These are phyloP conservation scores for Iris macrosiphon DNA, from an alignment of 106 monocot genomes.

Conservation along the genomic window DNA sequence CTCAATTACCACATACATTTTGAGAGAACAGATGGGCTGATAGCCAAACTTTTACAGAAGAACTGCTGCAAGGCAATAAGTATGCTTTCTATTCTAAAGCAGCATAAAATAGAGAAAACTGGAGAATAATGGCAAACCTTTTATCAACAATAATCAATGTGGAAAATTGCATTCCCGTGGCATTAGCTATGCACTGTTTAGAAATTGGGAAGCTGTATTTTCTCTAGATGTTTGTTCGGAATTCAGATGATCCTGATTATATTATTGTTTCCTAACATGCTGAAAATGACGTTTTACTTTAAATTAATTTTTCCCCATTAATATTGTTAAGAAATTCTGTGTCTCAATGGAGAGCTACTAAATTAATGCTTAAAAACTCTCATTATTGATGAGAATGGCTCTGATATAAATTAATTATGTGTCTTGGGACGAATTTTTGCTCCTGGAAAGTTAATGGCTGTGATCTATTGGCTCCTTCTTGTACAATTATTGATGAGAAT, in stretches of 20 bases:
- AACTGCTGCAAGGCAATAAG: not conserved
- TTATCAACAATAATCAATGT: not conserved
- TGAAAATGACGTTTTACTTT: no score
- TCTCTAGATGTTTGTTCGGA: not conserved
- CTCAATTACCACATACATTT: no score
- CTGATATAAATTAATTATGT: no score
- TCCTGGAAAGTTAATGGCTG: conserved; percentile 35
- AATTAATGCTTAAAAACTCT: no score
- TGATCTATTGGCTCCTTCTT: not conserved
- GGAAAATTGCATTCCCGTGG: not conserved
- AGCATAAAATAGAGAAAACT: not conserved
- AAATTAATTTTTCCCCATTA: no score
- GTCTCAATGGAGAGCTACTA: no score
- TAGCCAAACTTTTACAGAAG: not conserved
- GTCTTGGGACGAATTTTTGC: conserved; percentile 73
- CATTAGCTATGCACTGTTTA: no score
- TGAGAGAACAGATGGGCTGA: not conserved
- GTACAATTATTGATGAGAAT: no score
- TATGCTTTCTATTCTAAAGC: not conserved
- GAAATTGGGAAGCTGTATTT: not conserved
- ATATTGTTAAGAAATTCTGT: no score
- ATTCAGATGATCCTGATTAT: no score
- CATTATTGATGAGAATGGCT: no score
- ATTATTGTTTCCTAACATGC: not conserved
- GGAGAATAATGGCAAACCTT: no score